A percentile compares a stretch with the other conserved stretches of the same genome.
Evolutionary conservation across 805 yeast genomes (phyloP).

Genomic region (Starmerella bombi): DNA sequence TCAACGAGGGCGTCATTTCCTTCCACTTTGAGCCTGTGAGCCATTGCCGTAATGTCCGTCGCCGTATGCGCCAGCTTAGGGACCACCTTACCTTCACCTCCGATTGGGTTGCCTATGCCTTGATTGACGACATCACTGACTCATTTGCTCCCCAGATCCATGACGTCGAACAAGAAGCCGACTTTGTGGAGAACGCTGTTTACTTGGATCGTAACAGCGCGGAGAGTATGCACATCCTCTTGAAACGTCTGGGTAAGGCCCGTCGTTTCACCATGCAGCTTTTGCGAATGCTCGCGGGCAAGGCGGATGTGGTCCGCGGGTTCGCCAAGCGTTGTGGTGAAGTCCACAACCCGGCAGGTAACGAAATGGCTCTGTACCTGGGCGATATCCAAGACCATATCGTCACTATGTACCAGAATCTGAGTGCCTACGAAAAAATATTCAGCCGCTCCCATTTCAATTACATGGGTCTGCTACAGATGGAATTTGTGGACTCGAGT

Average conservation of each 20-base stretch:
- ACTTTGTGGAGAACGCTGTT: constrained; percentile 64
- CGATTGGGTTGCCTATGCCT: constrained; percentile 55
- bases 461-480: constrained; percentile 86
- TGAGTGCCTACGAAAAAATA: constrained; percentile 82
- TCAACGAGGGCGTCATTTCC: constrained; percentile 44
- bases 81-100: constrained; percentile 48
- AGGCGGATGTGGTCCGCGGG: constrained; percentile 93
- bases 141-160: constrained; percentile 49
- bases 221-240: constrained; percentile 33
- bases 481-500: constrained; percentile 76
- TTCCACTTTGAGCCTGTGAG: constrained; percentile 48
- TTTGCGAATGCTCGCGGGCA: constrained; percentile 78
- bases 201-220: constrained; percentile 50
- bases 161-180: constrained; percentile 49
- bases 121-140: constrained; percentile 54
- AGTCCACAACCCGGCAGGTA: constrained; percentile 51
- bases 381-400: constrained; percentile 97
- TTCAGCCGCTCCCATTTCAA: constrained; percentile 84
- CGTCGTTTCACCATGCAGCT: constrained; percentile 85
- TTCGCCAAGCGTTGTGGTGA: constrained; percentile 92
- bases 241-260: constrained; percentile 74
- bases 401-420: constrained; percentile 86
- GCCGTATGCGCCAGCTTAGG: constrained; percentile 49
- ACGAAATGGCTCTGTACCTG: constrained; percentile 78
- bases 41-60: constrained; percentile 48